Evolutionary conservation across 2,329 filamentous ascomycete genomes (phyloP).

Genomic region (Ascochyta lentis): DNA sequence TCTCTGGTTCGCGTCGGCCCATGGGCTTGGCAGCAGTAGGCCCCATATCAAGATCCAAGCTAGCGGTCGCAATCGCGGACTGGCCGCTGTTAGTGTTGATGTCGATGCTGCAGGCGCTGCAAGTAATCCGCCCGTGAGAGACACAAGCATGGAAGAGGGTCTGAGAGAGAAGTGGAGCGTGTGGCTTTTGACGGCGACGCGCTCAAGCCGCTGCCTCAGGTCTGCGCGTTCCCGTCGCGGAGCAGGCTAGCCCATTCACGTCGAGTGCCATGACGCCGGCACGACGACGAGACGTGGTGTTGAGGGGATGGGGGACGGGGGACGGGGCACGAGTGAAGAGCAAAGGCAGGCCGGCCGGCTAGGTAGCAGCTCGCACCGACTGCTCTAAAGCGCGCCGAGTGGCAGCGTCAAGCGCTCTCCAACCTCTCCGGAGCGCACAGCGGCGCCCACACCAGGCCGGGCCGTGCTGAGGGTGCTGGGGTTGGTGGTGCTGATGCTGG

Average conservation of each 20-base stretch:
- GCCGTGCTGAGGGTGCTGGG: neutral
- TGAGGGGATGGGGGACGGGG: neutral
- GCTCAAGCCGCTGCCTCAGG: conserved; percentile 11
- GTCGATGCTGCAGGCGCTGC: conserved; percentile 9
- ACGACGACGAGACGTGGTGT: neutral
- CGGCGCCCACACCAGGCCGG: conserved; percentile 1
- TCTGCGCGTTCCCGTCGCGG: conserved; percentile 12
- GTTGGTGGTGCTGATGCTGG: too few species aligned
- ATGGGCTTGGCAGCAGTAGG: conserved; percentile 20
- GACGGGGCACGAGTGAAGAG: neutral
- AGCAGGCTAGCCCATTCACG: neutral
- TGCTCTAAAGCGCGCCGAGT: neutral
- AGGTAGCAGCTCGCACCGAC: neutral
- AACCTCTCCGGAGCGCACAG: conserved; percentile 2
- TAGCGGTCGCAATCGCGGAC: conserved; percentile 36
- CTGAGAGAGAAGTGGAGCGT: conserved; percentile 5
- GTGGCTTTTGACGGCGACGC: conserved; percentile 15
- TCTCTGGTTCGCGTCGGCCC: conserved; percentile 22
- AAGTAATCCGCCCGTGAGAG: conserved; percentile 13
- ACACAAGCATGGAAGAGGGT: conserved; percentile 11
- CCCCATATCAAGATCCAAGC: conserved; percentile 31
- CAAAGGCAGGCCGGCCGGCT: conserved; percentile 1
- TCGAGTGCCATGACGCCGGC: conserved; percentile 17
- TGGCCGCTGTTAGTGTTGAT: conserved; percentile 34
- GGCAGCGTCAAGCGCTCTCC: neutral